Evolutionary conservation across 139 green algal genomes (phyloP).

Genomic region (Deuterostichococcus epilithicus): DNA sequence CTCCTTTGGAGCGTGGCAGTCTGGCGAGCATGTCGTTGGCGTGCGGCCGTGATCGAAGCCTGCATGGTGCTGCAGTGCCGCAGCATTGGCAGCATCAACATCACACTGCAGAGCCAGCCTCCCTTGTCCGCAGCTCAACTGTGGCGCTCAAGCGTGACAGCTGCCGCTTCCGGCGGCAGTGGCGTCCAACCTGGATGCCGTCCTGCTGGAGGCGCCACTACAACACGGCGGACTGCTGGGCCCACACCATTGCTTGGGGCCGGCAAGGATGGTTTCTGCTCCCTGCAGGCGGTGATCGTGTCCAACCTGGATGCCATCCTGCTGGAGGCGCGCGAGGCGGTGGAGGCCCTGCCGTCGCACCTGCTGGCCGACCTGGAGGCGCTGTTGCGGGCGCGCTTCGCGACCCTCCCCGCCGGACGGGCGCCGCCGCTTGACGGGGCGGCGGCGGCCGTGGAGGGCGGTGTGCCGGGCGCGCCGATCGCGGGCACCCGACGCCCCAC

Average conservation of each 20-base stretch:
- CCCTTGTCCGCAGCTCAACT: too few species aligned
- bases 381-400: constrained; percentile 24
- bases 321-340: constrained; percentile 39
- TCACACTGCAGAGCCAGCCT: too few species aligned
- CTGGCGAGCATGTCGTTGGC: too few species aligned
- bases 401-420: not conserved
- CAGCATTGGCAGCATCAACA: too few species aligned
- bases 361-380: constrained; percentile 60
- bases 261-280: too few species aligned
- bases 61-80: too few species aligned
- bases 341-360: constrained; percentile 48
- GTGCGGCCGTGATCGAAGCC: too few species aligned
- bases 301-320: constrained; percentile 74
- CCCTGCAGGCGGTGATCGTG: constrained; percentile 34
- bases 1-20: too few species aligned
- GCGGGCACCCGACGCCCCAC: not conserved
- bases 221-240: not conserved
- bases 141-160: too few species aligned
- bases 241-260: not conserved
- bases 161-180: too few species aligned
- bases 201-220: too few species aligned
- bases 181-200: too few species aligned
- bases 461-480: constrained; percentile 9
- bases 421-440: constrained; percentile 1
- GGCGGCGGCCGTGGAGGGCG: constrained; percentile 12